A percentile compares a stretch with the other conserved stretches of the same genome.
These are phyloP conservation scores for Pisolithus albus DNA, from an alignment of 768 basidiomycete species.

Conservation along the genomic window DNA sequence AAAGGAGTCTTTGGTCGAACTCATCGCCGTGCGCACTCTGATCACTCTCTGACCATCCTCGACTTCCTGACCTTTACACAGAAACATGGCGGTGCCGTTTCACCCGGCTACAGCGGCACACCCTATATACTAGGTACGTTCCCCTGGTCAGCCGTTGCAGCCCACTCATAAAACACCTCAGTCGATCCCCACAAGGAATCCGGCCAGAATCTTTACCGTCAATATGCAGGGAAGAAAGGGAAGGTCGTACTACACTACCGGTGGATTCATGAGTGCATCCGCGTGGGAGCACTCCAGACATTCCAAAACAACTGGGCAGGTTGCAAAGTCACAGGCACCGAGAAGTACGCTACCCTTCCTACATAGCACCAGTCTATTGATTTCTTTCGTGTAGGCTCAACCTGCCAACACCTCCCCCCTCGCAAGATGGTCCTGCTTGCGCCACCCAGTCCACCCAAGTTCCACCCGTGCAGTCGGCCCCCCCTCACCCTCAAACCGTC, in stretches of 20 bases:
- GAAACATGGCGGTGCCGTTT: slow-evolving; percentile 73
- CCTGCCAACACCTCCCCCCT: slow-evolving; percentile 11
- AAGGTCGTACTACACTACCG: slow-evolving; percentile 68
- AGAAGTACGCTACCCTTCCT: slow-evolving; percentile 44
- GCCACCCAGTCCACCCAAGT: slow-evolving; percentile 19
- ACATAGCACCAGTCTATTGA: background rate
- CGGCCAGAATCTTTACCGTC: slow-evolving; percentile 75
- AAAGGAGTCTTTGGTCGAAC: slow-evolving; percentile 53
- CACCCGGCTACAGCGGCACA: slow-evolving; percentile 71
- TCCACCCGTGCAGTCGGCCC: slow-evolving; percentile 20
- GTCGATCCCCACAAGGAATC: slow-evolving; percentile 75
- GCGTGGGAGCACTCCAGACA: slow-evolving; percentile 60
- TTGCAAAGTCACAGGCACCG: slow-evolving; percentile 71
- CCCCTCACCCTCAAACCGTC: slow-evolving; percentile 22
- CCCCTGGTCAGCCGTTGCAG: background rate
- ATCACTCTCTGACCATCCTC: background rate
- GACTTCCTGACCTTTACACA: slow-evolving; percentile 22
- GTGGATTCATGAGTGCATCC: slow-evolving; percentile 77
- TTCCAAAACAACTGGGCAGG: slow-evolving; percentile 74
- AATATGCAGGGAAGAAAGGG: slow-evolving; percentile 72
- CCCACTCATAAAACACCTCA: slow-evolving; percentile 21
- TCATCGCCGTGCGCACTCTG: slow-evolving; percentile 55
- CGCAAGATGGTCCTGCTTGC: slow-evolving; percentile 17
- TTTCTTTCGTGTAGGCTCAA: slow-evolving; percentile 18
- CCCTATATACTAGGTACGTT: slow-evolving; percentile 70